Base-by-base conservation (phyloP, 257 asterid genomes). In the Knoxia roxburghii region DNA sequence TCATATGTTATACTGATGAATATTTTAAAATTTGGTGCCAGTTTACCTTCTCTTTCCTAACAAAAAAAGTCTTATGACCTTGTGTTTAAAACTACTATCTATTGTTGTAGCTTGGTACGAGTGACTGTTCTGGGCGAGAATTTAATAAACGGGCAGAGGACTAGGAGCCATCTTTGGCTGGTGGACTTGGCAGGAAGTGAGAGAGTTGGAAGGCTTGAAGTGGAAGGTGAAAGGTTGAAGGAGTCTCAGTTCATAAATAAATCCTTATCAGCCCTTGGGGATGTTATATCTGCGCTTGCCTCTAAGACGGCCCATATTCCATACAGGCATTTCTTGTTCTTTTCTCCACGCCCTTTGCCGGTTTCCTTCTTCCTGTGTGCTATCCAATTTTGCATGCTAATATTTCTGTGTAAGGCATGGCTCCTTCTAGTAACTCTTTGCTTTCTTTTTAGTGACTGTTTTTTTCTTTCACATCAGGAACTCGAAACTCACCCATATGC, bases 121-220 rank as follows among this genome's bases (percentile, higher is more conserved):
- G 95, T 94, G 73, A 90, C 95, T 21, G 90, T 88, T 50, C 71
- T 77, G 71, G 95, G 95, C 65, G 95, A 94, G 68, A 94, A 84
- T 77, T 58, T 83, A 76, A 49, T 87, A 35, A 94, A 85, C 41
- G 96, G 95, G 57, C 95, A 85, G 67, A 90, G 84, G 81, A 85
- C 96, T 30, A 94, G 82, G 85, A 94, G 97, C 85, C 88, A 86
- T 76, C 83, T 94, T 78, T 94, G 99, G 99, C 79, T 94, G 78
- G 99, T 94, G 64, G 99, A 94, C 77, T 78, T 94, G 76, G 99
- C 99, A 32, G 99, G 99, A 69, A 90, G 99, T 78, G 99, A 94
- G 78, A 90, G 99, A 15, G 87, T 94, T 51, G 95, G 99, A 64
- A 84, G 82, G 81, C 89, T 82, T 70, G 97, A 88, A 79, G 97